Conservation (phyloP, 2,329 filamentous ascomycete species). For the Pseudogymnoascus sp. region DNA sequence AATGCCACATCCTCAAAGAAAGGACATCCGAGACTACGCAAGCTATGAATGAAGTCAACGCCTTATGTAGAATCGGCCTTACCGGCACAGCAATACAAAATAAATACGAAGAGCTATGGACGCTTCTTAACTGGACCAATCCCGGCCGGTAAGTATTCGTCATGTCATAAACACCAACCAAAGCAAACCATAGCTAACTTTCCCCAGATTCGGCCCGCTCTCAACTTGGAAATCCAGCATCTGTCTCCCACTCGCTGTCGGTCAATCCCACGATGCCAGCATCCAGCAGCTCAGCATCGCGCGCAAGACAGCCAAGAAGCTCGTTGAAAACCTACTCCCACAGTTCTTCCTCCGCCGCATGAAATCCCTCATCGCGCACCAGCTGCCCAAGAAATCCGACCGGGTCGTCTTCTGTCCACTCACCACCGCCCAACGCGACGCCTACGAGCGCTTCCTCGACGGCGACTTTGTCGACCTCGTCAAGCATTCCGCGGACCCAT, state of each 20-base stretch:
- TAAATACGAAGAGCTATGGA: slow-evolving; percentile 96
- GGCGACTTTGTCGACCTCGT: slow-evolving; percentile 63
- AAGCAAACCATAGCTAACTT: slow-evolving; percentile 19
- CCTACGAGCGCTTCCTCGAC: slow-evolving; percentile 74
- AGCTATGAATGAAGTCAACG: slow-evolving; percentile 83
- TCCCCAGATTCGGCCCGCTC: slow-evolving; percentile 46
- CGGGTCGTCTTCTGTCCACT: slow-evolving; percentile 91
- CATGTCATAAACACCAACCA: slow-evolving; percentile 38
- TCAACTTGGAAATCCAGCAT: slow-evolving; percentile 73
- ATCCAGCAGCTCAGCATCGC: slow-evolving; percentile 71
- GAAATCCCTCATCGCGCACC: slow-evolving; percentile 84
- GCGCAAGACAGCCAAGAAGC: slow-evolving; percentile 70
- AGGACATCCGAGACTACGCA: slow-evolving; percentile 66
- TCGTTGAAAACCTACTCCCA: slow-evolving; percentile 80
- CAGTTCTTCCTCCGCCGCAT: slow-evolving; percentile 85
- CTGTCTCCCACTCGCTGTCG: slow-evolving; percentile 69
- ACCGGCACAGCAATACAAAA: slow-evolving; percentile 97
- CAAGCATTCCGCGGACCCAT: slow-evolving; percentile 56
- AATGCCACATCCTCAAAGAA: slow-evolving; percentile 87
- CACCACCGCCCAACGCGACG: slow-evolving; percentile 68
- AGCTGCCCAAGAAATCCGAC: slow-evolving; percentile 90
- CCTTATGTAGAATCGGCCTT: slow-evolving; percentile 82
- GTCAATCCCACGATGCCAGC: slow-evolving; percentile 89
- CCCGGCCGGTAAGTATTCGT: slow-evolving; percentile 47
- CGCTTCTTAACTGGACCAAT: slow-evolving; percentile 90